These are phyloP conservation scores for Aspergillus floridensis DNA, from an alignment of 2,329 filamentous ascomycete species.

Conservation along the genomic window DNA sequence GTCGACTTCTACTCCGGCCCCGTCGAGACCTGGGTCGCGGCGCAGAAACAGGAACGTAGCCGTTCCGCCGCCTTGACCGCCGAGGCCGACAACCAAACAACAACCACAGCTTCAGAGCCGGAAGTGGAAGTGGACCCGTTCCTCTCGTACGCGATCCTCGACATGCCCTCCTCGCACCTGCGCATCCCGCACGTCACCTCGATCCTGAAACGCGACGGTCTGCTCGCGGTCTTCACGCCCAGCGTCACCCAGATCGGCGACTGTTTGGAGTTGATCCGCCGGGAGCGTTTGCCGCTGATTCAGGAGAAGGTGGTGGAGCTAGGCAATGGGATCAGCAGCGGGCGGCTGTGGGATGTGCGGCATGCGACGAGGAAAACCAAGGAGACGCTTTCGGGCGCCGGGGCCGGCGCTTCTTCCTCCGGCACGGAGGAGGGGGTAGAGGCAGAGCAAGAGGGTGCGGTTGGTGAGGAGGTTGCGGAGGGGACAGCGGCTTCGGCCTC, in stretches of 20 bases:
- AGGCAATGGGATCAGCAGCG: conserved; percentile 46
- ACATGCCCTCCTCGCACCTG: conserved; percentile 64
- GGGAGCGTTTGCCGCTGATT: conserved; percentile 54
- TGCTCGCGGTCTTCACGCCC: conserved; percentile 69
- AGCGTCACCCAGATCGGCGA: conserved; percentile 74
- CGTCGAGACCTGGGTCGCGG: conserved; percentile 61
- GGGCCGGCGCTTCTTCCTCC: conserved; percentile 28
- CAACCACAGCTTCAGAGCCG: not conserved
- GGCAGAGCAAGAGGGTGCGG: conserved; percentile 5
- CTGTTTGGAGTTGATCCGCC: conserved; percentile 56
- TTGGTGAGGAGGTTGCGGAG: conserved; percentile 13
- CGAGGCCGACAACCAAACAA: not conserved
- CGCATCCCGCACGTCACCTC: conserved; percentile 46
- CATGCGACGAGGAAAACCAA: conserved; percentile 38
- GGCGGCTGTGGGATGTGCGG: conserved; percentile 49
- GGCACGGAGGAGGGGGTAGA: conserved; percentile 15
- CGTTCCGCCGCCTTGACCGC: not conserved
- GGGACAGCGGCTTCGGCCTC: not conserved
- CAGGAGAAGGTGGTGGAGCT: conserved; percentile 48
- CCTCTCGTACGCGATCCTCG: conserved; percentile 68
- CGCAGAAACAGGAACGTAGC: conserved; percentile 46
- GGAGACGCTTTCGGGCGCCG: conserved; percentile 35
- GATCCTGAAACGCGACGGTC: conserved; percentile 62
- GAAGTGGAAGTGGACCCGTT: conserved; percentile 52
- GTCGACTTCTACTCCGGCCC: conserved; percentile 72